phyloP scores from a whole-genome alignment of 805 yeast species.

The Starmerella gropengiesseri region DNA sequence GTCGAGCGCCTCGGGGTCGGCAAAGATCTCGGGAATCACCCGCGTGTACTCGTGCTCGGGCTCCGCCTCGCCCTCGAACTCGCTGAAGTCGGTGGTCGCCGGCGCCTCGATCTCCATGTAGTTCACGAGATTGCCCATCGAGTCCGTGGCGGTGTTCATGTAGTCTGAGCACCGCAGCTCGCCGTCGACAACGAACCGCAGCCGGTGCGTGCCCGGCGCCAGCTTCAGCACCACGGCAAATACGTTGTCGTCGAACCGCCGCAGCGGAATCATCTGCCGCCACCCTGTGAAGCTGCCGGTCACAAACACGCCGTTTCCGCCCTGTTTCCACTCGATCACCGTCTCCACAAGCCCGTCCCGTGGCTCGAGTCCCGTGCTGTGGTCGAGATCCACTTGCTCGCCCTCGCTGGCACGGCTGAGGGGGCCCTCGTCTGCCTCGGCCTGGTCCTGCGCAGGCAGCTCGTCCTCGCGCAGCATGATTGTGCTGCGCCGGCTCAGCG shows the following conservation, averaged over 20 bases:
- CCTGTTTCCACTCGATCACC: conserved; percentile 66
- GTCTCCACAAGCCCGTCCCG: conserved; percentile 24
- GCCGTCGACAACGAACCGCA: conserved; percentile 87
- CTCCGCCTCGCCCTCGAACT: conserved; percentile 11
- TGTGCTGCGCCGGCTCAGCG: conserved; percentile 20
- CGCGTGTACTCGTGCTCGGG: conserved; percentile 40
- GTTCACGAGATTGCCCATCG: conserved; percentile 90
- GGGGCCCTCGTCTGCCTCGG: conserved; percentile 21
- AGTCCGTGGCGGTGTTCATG: conserved; percentile 94
- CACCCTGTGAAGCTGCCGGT: conserved; percentile 98
- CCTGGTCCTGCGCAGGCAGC: conserved; percentile 3
- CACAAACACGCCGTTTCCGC: conserved; percentile 90
- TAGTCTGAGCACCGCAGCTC: conserved; percentile 80
- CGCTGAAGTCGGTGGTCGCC: conserved; percentile 10
- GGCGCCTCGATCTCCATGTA: conserved; percentile 41
- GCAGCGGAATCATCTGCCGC: conserved; percentile 92
- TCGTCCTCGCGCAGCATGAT: conserved; percentile 23
- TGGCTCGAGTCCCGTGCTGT: conserved; percentile 9
- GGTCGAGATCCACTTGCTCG: conserved; percentile 25
- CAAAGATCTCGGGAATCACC: conserved; percentile 36
- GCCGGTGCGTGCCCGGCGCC: conserved; percentile 86
- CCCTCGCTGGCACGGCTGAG: conserved; percentile 26
- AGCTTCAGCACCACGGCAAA: conserved; percentile 30
- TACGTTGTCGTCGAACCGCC: conserved; percentile 30
- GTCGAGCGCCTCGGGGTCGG: conserved; percentile 37